Evolutionary conservation across 2,329 filamentous ascomycete genomes (phyloP), one percentile per base, ranked within the genome.

Genomic region (Fusarium bulbicola): DNA sequence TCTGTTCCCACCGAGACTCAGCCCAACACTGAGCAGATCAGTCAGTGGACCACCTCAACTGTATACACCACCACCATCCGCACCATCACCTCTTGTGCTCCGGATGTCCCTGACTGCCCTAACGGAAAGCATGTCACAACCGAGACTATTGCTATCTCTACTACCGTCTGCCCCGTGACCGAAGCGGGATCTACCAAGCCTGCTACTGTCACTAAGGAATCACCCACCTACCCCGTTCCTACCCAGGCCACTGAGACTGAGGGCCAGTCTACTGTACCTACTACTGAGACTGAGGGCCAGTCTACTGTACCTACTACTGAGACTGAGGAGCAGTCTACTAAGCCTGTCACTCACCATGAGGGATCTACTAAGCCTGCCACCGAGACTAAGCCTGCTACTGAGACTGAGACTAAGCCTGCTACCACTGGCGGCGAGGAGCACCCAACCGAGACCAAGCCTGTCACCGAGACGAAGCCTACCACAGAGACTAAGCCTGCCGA

Each of bases 91-190:
- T 63, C 50, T 42, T 76, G 72, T 28, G 36, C 64, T 24, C 68
- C 76, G 4, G 69, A 73, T 20, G 54, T 74, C 18, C 72, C 76
- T 3, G 46, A 77, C 24, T 77, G 76, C 30, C 74, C 75, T 1
- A 37, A 54, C 4, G 49, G 65, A 14, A 43, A 65, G 26, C 66
- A 64, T 8, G 42, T 76, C 24, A 74, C 72, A 12, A 77, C 75
- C 1, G 64, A 76, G 66, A 76, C 74, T 24, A 66, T 77, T 12
- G 74, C 75, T 11, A 59, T 76, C 57, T 77, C 68, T 5, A 76
- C 75, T 24, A 76, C 75, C 0, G 26, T 76, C 36, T 76, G 75
- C 49, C 75, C 75, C 14, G 74, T 76, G 6, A 76, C 74, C 5
- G 68, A 72, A 24, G 54, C 47, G 1, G 39, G 46, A 16, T 32